phyloP scores from a whole-genome alignment of 352 stramenopile genomes.

The Phytophthora pinifolia region DNA sequence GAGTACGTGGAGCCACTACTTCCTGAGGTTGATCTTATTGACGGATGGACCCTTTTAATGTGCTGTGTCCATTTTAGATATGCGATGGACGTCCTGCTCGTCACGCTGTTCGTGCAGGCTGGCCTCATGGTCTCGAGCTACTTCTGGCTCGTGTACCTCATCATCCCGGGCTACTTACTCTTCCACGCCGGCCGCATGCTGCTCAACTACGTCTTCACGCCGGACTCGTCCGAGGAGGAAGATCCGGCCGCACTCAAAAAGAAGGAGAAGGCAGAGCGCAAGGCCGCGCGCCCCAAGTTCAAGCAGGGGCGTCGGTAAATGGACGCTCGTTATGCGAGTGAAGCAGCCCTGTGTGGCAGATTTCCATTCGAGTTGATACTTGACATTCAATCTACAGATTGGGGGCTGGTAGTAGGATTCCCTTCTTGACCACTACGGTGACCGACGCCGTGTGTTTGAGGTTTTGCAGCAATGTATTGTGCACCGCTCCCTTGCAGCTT shows the following conservation, averaged over 20 bases:
- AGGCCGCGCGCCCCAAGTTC: conserved; percentile 56
- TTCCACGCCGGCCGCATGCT: conserved; percentile 77
- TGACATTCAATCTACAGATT: conserved; percentile 17
- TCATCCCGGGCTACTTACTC: conserved; percentile 81
- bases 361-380: background rate
- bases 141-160: conserved; percentile 86
- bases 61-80: conserved; percentile 38
- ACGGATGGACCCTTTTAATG: conserved; percentile 14
- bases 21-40: conserved; percentile 11
- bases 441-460: no score
- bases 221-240: conserved; percentile 51
- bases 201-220: conserved; percentile 85
- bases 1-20: conserved; percentile 43
- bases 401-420: background rate
- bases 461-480: background rate
- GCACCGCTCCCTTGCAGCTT: conserved; percentile 3
- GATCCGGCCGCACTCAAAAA: conserved; percentile 63
- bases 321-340: background rate
- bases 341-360: background rate
- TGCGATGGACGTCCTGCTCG: conserved; percentile 83
- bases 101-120: conserved; percentile 80
- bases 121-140: conserved; percentile 83
- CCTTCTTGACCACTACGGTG: background rate
- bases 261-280: conserved; percentile 78
- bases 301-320: conserved; percentile 38